phyloP scores from a whole-genome alignment of 1,139 yeast species.

The Magnusiomyces sp. region DNA sequence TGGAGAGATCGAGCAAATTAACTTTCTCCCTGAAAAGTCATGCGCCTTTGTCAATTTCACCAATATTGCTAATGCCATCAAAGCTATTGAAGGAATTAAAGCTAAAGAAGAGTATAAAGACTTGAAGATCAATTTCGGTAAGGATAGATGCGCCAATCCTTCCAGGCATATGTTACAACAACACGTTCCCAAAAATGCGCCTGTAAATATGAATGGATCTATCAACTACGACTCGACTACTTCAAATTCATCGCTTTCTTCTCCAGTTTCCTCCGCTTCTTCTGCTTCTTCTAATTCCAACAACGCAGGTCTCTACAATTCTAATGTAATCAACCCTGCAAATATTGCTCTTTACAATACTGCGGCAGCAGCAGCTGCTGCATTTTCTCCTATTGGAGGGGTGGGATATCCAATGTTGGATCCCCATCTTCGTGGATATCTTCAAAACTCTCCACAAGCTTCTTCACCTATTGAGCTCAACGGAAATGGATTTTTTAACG shows the following conservation, averaged over 20 bases:
- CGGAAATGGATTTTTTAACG: not conserved
- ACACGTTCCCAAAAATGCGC: not conserved
- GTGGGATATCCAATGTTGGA: not conserved
- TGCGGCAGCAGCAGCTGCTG: not conserved
- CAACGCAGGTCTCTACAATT: too few relatives aligned
- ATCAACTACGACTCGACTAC: too few relatives aligned
- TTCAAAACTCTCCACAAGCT: not conserved
- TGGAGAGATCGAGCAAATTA: constrained; percentile 93
- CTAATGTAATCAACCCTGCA: too few relatives aligned
- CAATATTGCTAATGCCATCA: constrained; percentile 76
- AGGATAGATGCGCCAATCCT: constrained; percentile 88
- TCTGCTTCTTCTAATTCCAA: too few relatives aligned
- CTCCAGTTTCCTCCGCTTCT: too few relatives aligned
- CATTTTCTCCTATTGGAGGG: not conserved
- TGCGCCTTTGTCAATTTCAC: constrained; percentile 93
- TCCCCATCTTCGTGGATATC: not conserved
- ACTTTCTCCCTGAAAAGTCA: constrained; percentile 69
- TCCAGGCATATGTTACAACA: constrained; percentile 12
- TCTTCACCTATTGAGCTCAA: not conserved
- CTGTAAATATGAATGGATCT: too few relatives aligned
- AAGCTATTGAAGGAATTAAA: constrained; percentile 66
- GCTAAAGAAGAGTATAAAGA: constrained; percentile 39
- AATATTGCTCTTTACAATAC: not conserved
- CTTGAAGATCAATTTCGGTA: constrained; percentile 77
- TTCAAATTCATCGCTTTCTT: too few relatives aligned